Conservation (phyloP, 345 rosid genomes). For the Lumnitzera racemosa region DNA sequence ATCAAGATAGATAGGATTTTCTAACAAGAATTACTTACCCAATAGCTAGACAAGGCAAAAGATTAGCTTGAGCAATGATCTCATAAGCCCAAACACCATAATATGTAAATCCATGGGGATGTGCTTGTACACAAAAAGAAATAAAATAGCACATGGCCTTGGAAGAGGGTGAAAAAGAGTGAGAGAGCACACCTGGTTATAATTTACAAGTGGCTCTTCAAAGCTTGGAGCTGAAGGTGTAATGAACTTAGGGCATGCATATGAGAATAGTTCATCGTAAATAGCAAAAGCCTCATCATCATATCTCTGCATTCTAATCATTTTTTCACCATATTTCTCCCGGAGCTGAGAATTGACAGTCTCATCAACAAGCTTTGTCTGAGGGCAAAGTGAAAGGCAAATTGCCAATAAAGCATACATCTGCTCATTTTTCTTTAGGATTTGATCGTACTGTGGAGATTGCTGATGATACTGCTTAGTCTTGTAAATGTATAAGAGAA, state of each 20-base stretch:
- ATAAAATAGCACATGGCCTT: too few relatives aligned
- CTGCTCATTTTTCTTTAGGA: constrained; percentile 96
- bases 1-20: too few relatives aligned
- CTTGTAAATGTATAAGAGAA: constrained; percentile 87
- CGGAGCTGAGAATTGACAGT: constrained; percentile 76
- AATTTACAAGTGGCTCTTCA: constrained; percentile 89
- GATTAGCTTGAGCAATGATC: too few relatives aligned
- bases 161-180: background rate
- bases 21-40: too few relatives aligned
- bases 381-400: constrained; percentile 88
- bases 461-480: constrained; percentile 90
- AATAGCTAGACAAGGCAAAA: too few relatives aligned
- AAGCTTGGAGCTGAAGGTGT: constrained; percentile 92
- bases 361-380: constrained; percentile 83
- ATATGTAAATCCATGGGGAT: too few relatives aligned
- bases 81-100: too few relatives aligned
- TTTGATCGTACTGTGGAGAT: constrained; percentile 89
- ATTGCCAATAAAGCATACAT: constrained; percentile 93
- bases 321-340: constrained; percentile 98
- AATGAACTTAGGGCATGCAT: constrained; percentile 98
- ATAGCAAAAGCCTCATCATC: constrained; percentile 82
- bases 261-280: constrained; percentile 94
- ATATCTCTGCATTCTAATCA: constrained; percentile 84
- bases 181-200: constrained; percentile 63
- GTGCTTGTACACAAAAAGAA: too few relatives aligned